phyloP scores from a whole-genome alignment of 2,329 filamentous ascomycete species.

The Apiospora phragmitis region DNA sequence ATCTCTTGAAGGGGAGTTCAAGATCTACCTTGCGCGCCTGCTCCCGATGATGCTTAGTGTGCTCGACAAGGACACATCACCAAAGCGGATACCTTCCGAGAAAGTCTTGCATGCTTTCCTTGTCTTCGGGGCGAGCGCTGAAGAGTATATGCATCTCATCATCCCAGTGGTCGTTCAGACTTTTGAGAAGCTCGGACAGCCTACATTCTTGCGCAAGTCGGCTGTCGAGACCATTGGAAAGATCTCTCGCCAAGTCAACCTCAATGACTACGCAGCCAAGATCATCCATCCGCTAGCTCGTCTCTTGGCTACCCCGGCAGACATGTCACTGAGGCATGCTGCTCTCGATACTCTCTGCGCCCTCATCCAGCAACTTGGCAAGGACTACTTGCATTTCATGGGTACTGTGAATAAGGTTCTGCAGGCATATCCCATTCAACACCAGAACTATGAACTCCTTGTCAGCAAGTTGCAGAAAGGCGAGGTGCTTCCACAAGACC shows the following conservation, averaged over 20 bases:
- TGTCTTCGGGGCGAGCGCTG: constrained; percentile 91
- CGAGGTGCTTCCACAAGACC: constrained; percentile 90
- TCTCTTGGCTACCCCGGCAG: constrained; percentile 68
- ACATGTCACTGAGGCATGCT: constrained; percentile 72
- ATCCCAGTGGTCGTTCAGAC: constrained; percentile 92
- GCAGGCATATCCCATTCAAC: constrained; percentile 76
- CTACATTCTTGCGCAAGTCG: constrained; percentile 75
- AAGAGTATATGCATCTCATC: constrained; percentile 99
- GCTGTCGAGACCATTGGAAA: constrained; percentile 95
- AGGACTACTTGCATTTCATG: constrained; percentile 93
- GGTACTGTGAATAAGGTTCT: constrained; percentile 89
- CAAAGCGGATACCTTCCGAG: constrained; percentile 79
- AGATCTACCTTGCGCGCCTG: constrained; percentile 86
- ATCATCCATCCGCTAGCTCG: constrained; percentile 93
- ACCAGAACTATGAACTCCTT: constrained; percentile 89
- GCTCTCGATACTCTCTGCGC: constrained; percentile 94
- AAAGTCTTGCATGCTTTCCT: constrained; percentile 92
- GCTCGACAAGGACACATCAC: constrained; percentile 79
- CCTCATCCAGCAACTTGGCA: constrained; percentile 91
- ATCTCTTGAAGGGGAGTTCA: constrained; percentile 96
- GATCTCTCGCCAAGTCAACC: constrained; percentile 92
- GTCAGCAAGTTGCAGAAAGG: constrained; percentile 93
- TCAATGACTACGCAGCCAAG: constrained; percentile 94
- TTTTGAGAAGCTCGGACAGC: constrained; percentile 86
- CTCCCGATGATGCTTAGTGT: constrained; percentile 93